These are phyloP conservation scores for Cryptococcus floricola DNA, from an alignment of 1,284 basidiomycete genomes.

Conservation along the genomic window DNA sequence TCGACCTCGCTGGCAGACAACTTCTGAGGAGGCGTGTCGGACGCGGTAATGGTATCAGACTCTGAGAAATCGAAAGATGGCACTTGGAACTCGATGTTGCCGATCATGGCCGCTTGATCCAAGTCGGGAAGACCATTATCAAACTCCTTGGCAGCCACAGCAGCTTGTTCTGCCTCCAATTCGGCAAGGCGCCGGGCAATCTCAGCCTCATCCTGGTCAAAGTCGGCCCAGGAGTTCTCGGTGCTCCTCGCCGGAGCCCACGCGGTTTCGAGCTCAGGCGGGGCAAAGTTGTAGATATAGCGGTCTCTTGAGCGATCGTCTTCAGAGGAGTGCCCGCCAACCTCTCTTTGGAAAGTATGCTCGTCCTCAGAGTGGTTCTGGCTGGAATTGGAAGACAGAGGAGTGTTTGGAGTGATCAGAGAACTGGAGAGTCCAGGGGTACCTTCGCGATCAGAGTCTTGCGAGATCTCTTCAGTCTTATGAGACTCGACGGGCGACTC, in stretches of 20 bases:
- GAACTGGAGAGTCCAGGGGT: no score
- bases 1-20: background rate
- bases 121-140: background rate
- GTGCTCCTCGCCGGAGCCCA: background rate
- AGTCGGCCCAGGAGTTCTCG: background rate
- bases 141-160: background rate
- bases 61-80: background rate
- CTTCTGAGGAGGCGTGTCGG: background rate
- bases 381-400: background rate
- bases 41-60: background rate
- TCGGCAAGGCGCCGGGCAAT: background rate
- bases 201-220: background rate
- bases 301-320: background rate
- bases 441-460: no score
- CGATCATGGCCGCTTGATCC: background rate
- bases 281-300: no score
- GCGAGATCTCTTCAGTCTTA: no score
- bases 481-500: no score
- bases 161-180: background rate
- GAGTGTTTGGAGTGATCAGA: no score
- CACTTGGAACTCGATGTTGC: background rate
- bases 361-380: background rate
- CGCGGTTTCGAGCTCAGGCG: no score
- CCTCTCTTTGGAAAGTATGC: background rate
- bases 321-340: background rate